Evolutionary conservation across 164 flowering plant genomes (phyloP), one percentile per base, ranked within the genome.

Genomic region (Cinnamomum micranthum): DNA sequence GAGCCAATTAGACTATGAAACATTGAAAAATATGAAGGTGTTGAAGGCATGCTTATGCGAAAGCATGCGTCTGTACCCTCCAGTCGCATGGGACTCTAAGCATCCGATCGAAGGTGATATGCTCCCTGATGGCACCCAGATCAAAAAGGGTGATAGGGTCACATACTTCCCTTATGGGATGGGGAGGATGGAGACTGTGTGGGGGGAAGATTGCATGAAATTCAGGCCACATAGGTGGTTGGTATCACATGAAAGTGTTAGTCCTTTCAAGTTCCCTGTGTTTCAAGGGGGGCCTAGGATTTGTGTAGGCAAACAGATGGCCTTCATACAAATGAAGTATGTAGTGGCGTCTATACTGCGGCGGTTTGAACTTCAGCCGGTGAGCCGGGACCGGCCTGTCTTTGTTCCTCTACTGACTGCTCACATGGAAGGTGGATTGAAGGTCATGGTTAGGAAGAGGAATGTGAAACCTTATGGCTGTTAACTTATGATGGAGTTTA

Each of bases 221-320:
- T 89, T 88, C 69, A 85, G 79, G 72, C 96, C 93, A 51, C 85
- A 86, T 72, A 82, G 96, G 70, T 91, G 93, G 96, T 78, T 90
- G 77, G 74, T 47, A 15, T 74, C 31, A 19, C 58, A 84, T 74
- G 86, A 80, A 23, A 22, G n/a, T 20, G 87, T 87, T 2, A 78
- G 76, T 10, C 87, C 92, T 15, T 90, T 60, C 64, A 79, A 84
- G 81, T 92, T 79, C 71, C 91, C 97, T 28, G 88, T 92, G 47
- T 90, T 92, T 73, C 97, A 92, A 76, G 97, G 89, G 11, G 97
- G 97, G 28, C 97, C 94, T 13, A 86, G 97, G 74, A 88, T 87
- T 24, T 92, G 94, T 41, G 59, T 92, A 2, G 97, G 94, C 66
- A 90, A 89, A 80, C 93, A 89, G 73, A 88, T 90, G 92, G 92